phyloP scores from a whole-genome alignment of 2,329 filamentous ascomycete species.

The Penicillium crustosum region DNA sequence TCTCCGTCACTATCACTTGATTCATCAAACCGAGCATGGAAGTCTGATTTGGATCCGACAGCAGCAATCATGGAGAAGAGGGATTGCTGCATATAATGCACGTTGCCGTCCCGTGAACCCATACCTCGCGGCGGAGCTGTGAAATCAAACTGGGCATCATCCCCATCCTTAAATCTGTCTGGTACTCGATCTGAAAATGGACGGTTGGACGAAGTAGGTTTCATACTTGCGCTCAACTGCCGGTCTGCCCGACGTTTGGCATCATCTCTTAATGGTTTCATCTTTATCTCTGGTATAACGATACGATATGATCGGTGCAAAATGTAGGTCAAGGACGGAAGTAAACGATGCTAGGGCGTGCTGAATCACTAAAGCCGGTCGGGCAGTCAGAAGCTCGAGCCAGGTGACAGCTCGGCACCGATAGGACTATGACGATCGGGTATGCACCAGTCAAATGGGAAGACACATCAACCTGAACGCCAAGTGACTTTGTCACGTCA shows the following conservation, averaged over 20 bases:
- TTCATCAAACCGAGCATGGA: conserved; percentile 77
- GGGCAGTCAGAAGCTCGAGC: conserved; percentile 15
- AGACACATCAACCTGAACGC: conserved; percentile 14
- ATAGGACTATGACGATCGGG: conserved; percentile 18
- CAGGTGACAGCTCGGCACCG: conserved; percentile 24
- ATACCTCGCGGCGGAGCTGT: conserved; percentile 52
- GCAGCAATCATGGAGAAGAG: conserved; percentile 91
- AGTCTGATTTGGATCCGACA: conserved; percentile 78
- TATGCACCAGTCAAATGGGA: conserved; percentile 10
- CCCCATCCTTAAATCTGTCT: conserved; percentile 58
- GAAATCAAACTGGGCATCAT: conserved; percentile 62
- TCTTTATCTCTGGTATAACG: conserved; percentile 17
- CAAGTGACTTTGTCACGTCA: conserved; percentile 20
- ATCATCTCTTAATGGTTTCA: conserved; percentile 42
- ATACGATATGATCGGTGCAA: conserved; percentile 2
- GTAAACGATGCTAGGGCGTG: conserved; percentile 7
- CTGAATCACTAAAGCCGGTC: conserved; percentile 8
- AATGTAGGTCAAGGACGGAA: conserved; percentile 3
- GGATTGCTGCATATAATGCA: conserved; percentile 83
- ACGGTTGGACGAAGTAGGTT: conserved; percentile 43
- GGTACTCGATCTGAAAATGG: conserved; percentile 55
- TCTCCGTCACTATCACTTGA: conserved; percentile 77
- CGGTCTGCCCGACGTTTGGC: conserved; percentile 44
- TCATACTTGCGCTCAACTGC: conserved; percentile 45
- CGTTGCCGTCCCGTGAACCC: conserved; percentile 42